Percentiles rank a stretch among this genome's conserved stretches.
These are phyloP conservation scores for Neoboletus brunneissimus DNA, from an alignment of 768 basidiomycete species.

Conservation along the genomic window DNA sequence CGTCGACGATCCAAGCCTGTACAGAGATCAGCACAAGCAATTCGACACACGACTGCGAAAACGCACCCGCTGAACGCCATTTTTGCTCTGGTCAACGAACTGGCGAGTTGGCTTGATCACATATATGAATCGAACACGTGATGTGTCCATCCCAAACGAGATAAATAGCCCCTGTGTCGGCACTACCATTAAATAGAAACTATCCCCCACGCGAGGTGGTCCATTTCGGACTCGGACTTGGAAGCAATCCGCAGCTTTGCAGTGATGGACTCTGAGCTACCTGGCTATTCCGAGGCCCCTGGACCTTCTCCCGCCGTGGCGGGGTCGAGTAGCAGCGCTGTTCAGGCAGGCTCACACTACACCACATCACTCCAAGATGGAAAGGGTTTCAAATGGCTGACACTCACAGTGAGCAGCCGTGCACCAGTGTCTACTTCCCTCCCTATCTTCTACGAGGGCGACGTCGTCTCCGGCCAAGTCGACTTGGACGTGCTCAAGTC, in stretches of 20 bases:
- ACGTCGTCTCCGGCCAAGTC: conserved; percentile 49
- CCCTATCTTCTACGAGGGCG: conserved; percentile 48
- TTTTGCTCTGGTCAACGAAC: not conserved
- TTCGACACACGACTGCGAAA: not conserved
- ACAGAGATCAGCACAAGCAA: conserved; percentile 5
- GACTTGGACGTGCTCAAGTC: conserved; percentile 49
- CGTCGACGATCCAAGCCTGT: conserved; percentile 40
- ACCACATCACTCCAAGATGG: conserved; percentile 41
- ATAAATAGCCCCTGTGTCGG: conserved; percentile 15
- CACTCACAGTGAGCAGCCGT: conserved; percentile 44
- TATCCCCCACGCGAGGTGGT: not conserved
- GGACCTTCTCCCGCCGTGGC: not conserved
- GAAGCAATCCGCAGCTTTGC: not conserved
- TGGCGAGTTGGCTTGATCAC: not conserved
- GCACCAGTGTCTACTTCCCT: conserved; percentile 35
- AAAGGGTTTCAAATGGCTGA: conserved; percentile 45
- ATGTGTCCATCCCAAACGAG: not conserved
- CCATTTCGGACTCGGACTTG: not conserved
- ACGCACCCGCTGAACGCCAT: conserved; percentile 26
- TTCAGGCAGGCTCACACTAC: conserved; percentile 30
- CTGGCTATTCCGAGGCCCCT: conserved; percentile 16
- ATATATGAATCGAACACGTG: conserved; percentile 10
- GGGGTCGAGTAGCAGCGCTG: not conserved
- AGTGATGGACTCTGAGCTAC: conserved; percentile 14
- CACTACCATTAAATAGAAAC: not conserved